Base-by-base conservation (phyloP, 2,329 filamentous ascomycete species). In the Fusarium sp. region DNA sequence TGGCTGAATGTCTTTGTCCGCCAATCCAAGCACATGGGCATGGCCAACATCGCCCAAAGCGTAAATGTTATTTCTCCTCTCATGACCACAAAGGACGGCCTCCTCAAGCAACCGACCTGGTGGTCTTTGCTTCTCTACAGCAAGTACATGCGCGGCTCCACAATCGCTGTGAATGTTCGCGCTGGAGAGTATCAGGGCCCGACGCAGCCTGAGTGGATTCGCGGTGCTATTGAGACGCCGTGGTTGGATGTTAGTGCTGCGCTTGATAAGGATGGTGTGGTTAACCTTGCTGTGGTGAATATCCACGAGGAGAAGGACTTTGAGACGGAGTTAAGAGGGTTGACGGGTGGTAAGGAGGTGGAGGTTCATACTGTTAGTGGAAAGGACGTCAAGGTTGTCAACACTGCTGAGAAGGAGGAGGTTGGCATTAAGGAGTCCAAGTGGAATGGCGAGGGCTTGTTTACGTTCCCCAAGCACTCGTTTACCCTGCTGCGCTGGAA, bases 51-150 rank as follows among this genome's bases (percentile, higher is more conserved):
- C 64, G 93, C 93, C 4, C 93, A 95, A 82, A 90, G 87, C 56
- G 91, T 95, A 72, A 95, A 95, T 79, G 93, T 95, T 66, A 94
- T 95, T 76, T 90, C 89, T 3, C 93, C 93, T 3, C 85, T 95
- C 17, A 93, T 94, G 91, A 95, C 93, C 2, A 91, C 85, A 6
- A 84, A 86, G 60, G 82, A 86, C 0, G 92, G 92, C 1, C 82
- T 94, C 52, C 80, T 90, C 55, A 91, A 91, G 83, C 93, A 95
- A 83, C 89, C 92, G 1, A 94, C 89, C 8, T 95, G 91, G 90
- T 94, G 91, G 90, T 91, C 92, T 11, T 84, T 94, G 54, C 85
- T 91, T 65, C 85, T 95, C 4, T 79, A 75, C 82, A 83, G 81
- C 79, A 80, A 79, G 77, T 82, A 81, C 80, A 95, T 96, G 93